Evolutionary conservation across 2,329 filamentous ascomycete genomes (phyloP).

Genomic region (Fusarium buxicola): DNA sequence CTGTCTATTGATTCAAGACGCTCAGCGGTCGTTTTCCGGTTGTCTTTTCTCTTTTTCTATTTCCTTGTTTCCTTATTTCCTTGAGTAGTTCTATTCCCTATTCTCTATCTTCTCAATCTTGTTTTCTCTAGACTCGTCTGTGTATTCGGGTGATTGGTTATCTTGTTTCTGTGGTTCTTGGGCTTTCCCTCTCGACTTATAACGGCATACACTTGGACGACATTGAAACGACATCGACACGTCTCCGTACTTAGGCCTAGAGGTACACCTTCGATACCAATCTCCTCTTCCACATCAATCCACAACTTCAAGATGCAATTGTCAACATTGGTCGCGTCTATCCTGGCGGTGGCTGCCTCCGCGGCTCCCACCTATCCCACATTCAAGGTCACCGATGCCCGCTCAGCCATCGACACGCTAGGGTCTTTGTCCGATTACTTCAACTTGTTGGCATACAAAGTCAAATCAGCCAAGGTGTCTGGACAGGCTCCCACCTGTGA

Average conservation of each 20-base stretch:
- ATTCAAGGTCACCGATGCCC: constrained; percentile 52
- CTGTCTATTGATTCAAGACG: constrained; percentile 33
- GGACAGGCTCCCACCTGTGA: constrained; percentile 62
- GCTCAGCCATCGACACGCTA: constrained; percentile 54
- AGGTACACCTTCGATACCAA: constrained; percentile 10
- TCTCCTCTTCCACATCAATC: not conserved
- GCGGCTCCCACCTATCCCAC: constrained; percentile 58
- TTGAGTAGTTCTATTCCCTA: constrained; percentile 35
- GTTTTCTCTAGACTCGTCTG: constrained; percentile 13
- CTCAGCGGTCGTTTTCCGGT: constrained; percentile 35
- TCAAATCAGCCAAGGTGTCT: constrained; percentile 60
- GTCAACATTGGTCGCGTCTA: constrained; percentile 60
- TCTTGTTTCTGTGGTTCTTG: constrained; percentile 23
- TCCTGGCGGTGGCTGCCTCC: constrained; percentile 59
- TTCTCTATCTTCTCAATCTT: constrained; percentile 18
- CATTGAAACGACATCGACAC: constrained; percentile 25
- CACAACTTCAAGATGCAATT: constrained; percentile 60
- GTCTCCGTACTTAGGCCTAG: not conserved
- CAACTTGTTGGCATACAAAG: constrained; percentile 67
- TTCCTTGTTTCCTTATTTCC: constrained; percentile 42
- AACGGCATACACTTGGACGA: constrained; percentile 30
- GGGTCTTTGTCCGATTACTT: constrained; percentile 70
- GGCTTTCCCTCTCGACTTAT: constrained; percentile 25
- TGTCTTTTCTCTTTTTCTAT: constrained; percentile 31
- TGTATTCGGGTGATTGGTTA: constrained; percentile 17